Evolutionary conservation across 805 yeast genomes (phyloP).

Genomic region (Candida coquimbonensis): DNA sequence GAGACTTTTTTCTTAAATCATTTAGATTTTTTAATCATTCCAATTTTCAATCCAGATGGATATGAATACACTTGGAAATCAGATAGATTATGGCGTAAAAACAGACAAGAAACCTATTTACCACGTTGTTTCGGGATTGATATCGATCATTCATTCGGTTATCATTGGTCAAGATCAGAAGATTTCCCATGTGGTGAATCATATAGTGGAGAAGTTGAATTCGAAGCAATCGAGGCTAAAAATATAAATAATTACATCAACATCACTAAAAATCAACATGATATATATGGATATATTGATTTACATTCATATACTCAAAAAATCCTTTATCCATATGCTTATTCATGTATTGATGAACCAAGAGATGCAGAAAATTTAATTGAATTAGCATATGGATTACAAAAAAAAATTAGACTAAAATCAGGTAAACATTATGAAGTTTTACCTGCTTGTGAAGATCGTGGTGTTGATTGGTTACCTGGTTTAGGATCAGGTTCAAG

Average conservation of each 20-base stretch:
- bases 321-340: conserved; percentile 76
- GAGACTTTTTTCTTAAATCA: conserved; percentile 44
- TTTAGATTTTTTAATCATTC: conserved; percentile 69
- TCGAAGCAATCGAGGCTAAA: conserved; percentile 56
- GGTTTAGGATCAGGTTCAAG: conserved; percentile 76
- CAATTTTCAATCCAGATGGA: conserved; percentile 89
- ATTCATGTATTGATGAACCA: conserved; percentile 65
- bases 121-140: conserved; percentile 77
- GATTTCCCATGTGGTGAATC: conserved; percentile 75
- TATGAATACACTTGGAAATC: conserved; percentile 74
- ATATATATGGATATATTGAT: conserved; percentile 71
- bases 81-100: conserved; percentile 86
- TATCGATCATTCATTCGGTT: conserved; percentile 77
- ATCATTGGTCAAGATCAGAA: conserved; percentile 61
- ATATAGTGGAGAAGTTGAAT: conserved; percentile 68
- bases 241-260: conserved; percentile 42
- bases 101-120: conserved; percentile 65
- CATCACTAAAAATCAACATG: conserved; percentile 38
- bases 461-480: conserved; percentile 66
- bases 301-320: conserved; percentile 84
- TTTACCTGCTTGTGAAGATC: conserved; percentile 71
- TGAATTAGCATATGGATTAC: conserved; percentile 74
- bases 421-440: conserved; percentile 65
- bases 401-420: conserved; percentile 60
- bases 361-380: conserved; percentile 74